Evolutionary conservation across 495 filamentous ascomycete species (phyloP).

Genomic region (Penicillium soppii): DNA sequence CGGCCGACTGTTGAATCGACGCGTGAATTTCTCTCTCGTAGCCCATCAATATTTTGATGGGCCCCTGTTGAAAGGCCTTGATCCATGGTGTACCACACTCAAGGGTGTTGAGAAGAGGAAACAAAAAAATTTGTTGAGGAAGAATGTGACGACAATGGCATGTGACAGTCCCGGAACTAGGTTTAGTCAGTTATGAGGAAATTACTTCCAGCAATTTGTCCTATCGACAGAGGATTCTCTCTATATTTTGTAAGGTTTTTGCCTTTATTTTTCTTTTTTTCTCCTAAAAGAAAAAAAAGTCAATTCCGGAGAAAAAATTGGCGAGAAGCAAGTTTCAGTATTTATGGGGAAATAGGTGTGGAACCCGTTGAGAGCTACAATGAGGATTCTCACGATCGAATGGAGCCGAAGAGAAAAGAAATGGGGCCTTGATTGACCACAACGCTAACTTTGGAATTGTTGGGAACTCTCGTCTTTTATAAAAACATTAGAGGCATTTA

Average conservation of each 20-base stretch:
- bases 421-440: conserved; percentile 10
- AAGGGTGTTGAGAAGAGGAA: conserved; percentile 16
- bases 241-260: neutral
- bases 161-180: conserved; percentile 30
- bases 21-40: conserved; percentile 46
- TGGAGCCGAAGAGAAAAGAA: conserved; percentile 31
- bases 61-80: conserved; percentile 46
- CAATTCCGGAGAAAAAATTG: neutral
- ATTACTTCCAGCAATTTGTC: neutral
- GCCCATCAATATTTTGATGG: conserved; percentile 36
- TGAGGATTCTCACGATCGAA: conserved; percentile 16
- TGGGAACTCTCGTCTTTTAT: conserved; percentile 2
- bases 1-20: conserved; percentile 34
- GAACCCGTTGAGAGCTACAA: conserved; percentile 11
- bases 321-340: conserved; percentile 3
- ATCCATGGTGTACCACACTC: conserved; percentile 34
- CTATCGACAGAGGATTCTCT: no score
- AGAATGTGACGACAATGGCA: conserved; percentile 28
- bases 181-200: conserved; percentile 20
- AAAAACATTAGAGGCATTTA: neutral
- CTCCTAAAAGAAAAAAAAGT: neutral
- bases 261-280: neutral
- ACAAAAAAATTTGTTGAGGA: conserved; percentile 18
- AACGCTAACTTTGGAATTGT: conserved; percentile 11
- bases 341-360: conserved; percentile 23